A percentile compares a stretch with the other conserved stretches of the same genome.
These are phyloP conservation scores for Draba incana DNA, from an alignment of 345 rosid genomes.

Conservation along the genomic window DNA sequence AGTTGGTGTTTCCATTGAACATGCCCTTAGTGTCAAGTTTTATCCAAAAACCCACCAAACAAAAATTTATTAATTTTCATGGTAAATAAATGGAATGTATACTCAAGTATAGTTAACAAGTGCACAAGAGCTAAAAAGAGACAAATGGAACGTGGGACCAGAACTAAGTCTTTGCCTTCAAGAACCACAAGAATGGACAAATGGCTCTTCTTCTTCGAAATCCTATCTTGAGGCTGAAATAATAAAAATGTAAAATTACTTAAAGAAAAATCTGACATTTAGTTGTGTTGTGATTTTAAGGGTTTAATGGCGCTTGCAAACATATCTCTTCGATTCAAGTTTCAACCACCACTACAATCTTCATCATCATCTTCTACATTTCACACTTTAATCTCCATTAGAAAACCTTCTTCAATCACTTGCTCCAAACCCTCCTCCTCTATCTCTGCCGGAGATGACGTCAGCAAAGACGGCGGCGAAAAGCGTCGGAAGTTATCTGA, in stretches of 20 bases:
- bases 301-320: slow-evolving; percentile 41
- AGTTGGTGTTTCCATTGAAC: too few species aligned
- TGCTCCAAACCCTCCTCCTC: slow-evolving; percentile 46
- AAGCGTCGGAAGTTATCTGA: slow-evolving; percentile 56
- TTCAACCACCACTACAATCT: slow-evolving; percentile 27
- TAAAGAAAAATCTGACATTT: too few species aligned
- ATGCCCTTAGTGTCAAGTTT: not conserved
- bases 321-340: slow-evolving; percentile 40
- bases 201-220: slow-evolving; percentile 29
- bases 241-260: too few species aligned
- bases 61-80: not conserved
- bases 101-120: slow-evolving; percentile 2
- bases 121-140: not conserved
- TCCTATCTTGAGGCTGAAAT: slow-evolving; percentile 12
- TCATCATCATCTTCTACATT: slow-evolving; percentile 39
- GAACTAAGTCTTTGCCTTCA: slow-evolving; percentile 13
- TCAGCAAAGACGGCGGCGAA: slow-evolving; percentile 7
- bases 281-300: not conserved
- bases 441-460: slow-evolving; percentile 14
- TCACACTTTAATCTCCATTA: slow-evolving; percentile 17
- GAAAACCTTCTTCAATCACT: slow-evolving; percentile 36
- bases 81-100: not conserved
- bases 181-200: slow-evolving; percentile 28
- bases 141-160: slow-evolving; percentile 28
- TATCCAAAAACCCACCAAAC: slow-evolving; percentile 6